Evolutionary conservation across 257 asterid genomes (phyloP).

Genomic region (Echium plantagineum): DNA sequence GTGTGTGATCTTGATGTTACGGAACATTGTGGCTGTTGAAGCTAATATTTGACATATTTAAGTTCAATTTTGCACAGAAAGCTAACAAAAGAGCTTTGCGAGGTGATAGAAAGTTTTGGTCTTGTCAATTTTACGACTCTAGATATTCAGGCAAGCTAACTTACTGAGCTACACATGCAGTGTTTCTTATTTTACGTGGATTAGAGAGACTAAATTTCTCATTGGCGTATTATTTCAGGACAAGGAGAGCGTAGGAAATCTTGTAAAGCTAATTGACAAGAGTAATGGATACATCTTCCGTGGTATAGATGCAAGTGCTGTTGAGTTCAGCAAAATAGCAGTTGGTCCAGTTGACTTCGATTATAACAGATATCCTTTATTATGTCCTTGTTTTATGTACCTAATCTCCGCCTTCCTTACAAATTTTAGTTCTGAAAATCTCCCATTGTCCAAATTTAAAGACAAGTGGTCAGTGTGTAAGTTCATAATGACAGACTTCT

Average conservation of each 20-base stretch:
- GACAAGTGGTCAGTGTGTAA: too few relatives aligned
- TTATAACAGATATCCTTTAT: constrained; percentile 90
- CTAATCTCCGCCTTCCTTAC: neutral
- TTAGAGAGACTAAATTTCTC: constrained; percentile 14
- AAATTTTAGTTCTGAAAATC: neutral
- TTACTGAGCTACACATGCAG: constrained; percentile 7
- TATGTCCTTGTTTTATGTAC: constrained; percentile 2
- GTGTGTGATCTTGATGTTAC: too few relatives aligned
- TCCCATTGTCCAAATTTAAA: too few relatives aligned
- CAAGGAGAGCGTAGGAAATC: constrained; percentile 86
- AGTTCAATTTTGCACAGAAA: too few relatives aligned
- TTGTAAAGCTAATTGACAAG: constrained; percentile 86
- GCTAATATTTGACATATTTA: too few relatives aligned
- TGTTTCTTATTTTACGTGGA: constrained; percentile 7
- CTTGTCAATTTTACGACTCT: constrained; percentile 77
- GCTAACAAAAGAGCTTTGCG: constrained; percentile 92
- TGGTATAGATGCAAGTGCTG: constrained; percentile 74
- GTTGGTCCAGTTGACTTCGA: constrained; percentile 83
- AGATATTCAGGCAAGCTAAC: constrained; percentile 72
- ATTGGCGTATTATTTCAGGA: constrained; percentile 39
- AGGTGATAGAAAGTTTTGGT: constrained; percentile 68
- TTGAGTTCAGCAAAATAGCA: constrained; percentile 89
- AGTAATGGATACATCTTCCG: constrained; percentile 86
- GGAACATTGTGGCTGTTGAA: too few relatives aligned
- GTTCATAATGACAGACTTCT: too few relatives aligned